Percentiles rank a stretch among this genome's conserved stretches.
phyloP scores from a whole-genome alignment of 1,284 basidiomycete genomes.

The Ustilago xerochloae region DNA sequence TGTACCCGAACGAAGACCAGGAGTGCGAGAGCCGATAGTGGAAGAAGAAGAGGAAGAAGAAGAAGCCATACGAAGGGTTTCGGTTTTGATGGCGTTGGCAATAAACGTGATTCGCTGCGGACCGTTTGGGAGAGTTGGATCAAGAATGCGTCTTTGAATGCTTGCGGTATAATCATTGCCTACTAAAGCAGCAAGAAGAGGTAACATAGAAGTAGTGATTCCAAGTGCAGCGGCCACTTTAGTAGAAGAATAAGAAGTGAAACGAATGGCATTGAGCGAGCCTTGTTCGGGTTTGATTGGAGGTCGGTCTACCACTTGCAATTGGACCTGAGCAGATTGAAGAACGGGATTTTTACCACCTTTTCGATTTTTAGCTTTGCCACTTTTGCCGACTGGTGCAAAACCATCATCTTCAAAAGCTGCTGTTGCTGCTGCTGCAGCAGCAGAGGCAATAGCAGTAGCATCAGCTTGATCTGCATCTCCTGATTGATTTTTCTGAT shows the following conservation, averaged over 20 bases:
- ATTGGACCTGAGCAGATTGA: background rate
- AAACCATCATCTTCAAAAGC: conserved; percentile 56
- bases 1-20: conserved; percentile 20
- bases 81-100: conserved; percentile 43
- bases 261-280: conserved; percentile 21
- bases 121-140: conserved; percentile 37
- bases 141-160: conserved; percentile 49
- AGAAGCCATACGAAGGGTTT: conserved; percentile 38
- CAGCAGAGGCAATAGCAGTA: too few species aligned
- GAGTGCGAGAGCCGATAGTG: conserved; percentile 14
- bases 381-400: conserved; percentile 37
- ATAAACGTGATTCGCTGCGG: conserved; percentile 43
- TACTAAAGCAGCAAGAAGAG: conserved; percentile 54
- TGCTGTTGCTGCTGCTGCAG: too few species aligned
- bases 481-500: background rate
- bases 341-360: background rate
- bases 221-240: conserved; percentile 50
- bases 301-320: conserved; percentile 8
- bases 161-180: conserved; percentile 60
- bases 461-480: background rate
- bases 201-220: conserved; percentile 48
- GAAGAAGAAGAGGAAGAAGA: too few species aligned
- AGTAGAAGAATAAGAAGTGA: conserved; percentile 49
- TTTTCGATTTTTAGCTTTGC: conserved; percentile 21
- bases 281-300: conserved; percentile 15